Percentiles rank a stretch among this genome's conserved stretches.
These are phyloP conservation scores for Dunaliella salina DNA, from an alignment of 163 green algal genomes.

Conservation along the genomic window DNA sequence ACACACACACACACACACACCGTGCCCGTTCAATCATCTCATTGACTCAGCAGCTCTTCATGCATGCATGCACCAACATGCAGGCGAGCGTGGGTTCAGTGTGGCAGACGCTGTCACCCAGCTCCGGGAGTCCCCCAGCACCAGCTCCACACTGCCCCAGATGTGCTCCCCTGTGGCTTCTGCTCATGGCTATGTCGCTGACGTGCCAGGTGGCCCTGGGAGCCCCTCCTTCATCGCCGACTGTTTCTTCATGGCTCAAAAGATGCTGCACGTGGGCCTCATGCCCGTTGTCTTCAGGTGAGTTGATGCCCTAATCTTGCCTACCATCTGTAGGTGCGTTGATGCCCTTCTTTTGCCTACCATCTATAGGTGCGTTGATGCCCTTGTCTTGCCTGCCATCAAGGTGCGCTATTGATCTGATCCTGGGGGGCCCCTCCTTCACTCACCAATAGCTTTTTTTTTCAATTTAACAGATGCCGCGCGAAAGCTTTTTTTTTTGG, in stretches of 20 bases:
- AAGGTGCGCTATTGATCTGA: too few species aligned
- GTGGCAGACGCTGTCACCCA: background rate
- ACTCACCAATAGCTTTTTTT: too few species aligned
- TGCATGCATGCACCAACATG: background rate
- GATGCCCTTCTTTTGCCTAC: too few species aligned
- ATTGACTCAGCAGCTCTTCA: background rate
- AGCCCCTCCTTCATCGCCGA: slow-evolving; percentile 62
- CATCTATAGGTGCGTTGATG: too few species aligned
- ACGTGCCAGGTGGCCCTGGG: background rate
- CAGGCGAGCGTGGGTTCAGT: background rate
- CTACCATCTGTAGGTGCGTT: slow-evolving; percentile 32
- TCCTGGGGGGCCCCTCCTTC: too few species aligned
- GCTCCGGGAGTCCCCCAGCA: background rate
- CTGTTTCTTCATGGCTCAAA: slow-evolving; percentile 62
- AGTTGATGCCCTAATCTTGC: slow-evolving; percentile 18
- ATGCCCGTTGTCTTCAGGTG: slow-evolving; percentile 47
- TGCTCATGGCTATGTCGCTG: background rate
- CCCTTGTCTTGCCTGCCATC: too few species aligned
- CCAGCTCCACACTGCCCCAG: background rate
- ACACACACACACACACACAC: background rate
- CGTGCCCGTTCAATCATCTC: too few species aligned
- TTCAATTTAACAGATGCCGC: too few species aligned
- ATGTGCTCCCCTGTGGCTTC: background rate
- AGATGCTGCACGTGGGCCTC: slow-evolving; percentile 48
- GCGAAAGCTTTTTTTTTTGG: too few species aligned